Evolutionary conservation across 805 yeast species (phyloP), one percentile per base, ranked within the genome.

Genomic region (Starmerella powellii): DNA sequence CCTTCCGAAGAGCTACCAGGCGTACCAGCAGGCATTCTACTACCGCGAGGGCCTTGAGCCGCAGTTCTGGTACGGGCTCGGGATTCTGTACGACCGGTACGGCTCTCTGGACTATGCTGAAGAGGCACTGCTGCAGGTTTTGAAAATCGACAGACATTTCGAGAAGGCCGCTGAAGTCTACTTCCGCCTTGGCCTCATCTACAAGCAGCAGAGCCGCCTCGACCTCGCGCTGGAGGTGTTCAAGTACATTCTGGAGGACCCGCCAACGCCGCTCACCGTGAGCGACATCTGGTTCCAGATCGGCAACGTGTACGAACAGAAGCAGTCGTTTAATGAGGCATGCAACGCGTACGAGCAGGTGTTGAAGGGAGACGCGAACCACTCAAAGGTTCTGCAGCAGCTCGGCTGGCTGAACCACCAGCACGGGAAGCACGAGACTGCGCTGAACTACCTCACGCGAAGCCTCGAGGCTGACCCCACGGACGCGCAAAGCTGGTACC

Each of bases 201-300:
- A 91, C 67, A 91, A 91, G 65, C 94, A 87, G 62, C 97, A 88
- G 63, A 79, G 79, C 32, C 86, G 88, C 62, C 72, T 83, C 58
- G 74, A 76, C 40, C 82, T 80, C 56, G 93, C 95, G 2, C 68
- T 91, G 45, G 96, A 91, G 60, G 91, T 97, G 61, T 91, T 91
- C 70, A 80, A 85, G 58, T 91, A 88, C 61, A 91, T 91, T 49
- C 64, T 91, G 51, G 70, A 78, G 44, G 80, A 79, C 62, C 97
- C 98, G 0, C 98, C 98, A 1, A 80, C 85, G 41, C 98, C 98
- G 1, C 68, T 91, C 50, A 87, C 96, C 36, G 95, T 85, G 60
- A 85, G 94, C 38, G 98, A 91, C 60, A 93, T 91, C 41, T 91
- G 97, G 97, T 91, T 91, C 67, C 98, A 91, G 64, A 82, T 91